Percentiles rank a stretch among this genome's conserved stretches.
phyloP scores from a whole-genome alignment of 345 rosid genomes.

The Lumnitzera littorea region DNA sequence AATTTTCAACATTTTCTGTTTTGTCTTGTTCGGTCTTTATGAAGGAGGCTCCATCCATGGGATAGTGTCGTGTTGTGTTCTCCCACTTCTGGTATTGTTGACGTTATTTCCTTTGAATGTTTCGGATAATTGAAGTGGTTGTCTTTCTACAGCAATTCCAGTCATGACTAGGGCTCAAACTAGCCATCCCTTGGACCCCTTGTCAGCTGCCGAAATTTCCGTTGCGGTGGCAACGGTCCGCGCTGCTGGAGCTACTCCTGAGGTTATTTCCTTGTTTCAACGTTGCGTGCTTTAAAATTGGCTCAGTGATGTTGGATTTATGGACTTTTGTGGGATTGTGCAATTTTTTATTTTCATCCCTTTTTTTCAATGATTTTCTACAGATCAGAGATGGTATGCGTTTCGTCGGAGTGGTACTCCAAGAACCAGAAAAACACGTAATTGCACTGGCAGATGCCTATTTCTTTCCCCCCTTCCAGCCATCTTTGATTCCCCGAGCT shows the following conservation, averaged over 20 bases:
- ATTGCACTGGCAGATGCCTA: conserved; percentile 91
- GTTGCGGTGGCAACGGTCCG: conserved; percentile 92
- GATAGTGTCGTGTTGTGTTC: too few species aligned
- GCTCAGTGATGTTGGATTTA: neutral
- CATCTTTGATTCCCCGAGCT: conserved; percentile 73
- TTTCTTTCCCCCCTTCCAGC: conserved; percentile 93
- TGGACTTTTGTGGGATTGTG: neutral
- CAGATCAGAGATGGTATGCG: conserved; percentile 95
- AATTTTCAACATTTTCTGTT: too few species aligned
- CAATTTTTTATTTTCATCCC: neutral
- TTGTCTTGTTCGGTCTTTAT: too few species aligned
- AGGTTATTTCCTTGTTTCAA: conserved; percentile 31
- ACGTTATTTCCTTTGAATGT: conserved; percentile 1
- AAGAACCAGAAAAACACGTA: conserved; percentile 75
- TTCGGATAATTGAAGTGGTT: conserved; percentile 7
- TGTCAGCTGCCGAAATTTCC: conserved; percentile 79
- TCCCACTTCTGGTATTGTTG: too few species aligned
- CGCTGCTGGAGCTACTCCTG: conserved; percentile 89
- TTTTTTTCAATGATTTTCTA: conserved; percentile 9
- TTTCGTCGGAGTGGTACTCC: conserved; percentile 74
- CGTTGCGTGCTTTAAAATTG: too few species aligned
- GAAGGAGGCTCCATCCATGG: too few species aligned
- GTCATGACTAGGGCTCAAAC: conserved; percentile 73
- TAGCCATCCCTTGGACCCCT: conserved; percentile 82
- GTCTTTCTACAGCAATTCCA: conserved; percentile 36